Base-by-base conservation (phyloP, 345 rosid genomes). In the Rhodomyrtus tomentosa region DNA sequence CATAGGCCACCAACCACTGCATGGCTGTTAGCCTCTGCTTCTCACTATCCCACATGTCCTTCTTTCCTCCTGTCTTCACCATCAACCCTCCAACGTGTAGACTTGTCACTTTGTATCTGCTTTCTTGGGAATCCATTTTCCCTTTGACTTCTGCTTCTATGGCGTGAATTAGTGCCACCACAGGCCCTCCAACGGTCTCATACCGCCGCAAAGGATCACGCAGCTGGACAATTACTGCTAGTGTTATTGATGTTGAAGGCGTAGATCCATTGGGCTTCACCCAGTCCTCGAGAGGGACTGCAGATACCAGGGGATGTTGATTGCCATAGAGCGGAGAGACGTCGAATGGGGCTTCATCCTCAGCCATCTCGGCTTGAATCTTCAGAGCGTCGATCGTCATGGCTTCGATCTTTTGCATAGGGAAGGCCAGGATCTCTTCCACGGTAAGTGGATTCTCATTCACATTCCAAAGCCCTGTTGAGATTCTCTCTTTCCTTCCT, bases 191-290 rank as follows among this genome's bases (percentile, higher is more conserved):
- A 21, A 96, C 99, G 1, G 92, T 92, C 88, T 96, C 99, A 27
- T 93, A 95, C 89, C 94, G 91, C 89, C 99, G 90, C 5, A 91
- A n/a, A 8, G 99, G 99, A 83, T 96, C 99, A 14, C 95, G 91
- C 11, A 94, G 89, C 90, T 93, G 99, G 84, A 94, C 88, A 21
- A 91, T 83, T 49, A 92, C 93, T 12, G 91, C 89, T 40, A 96
- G 52, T 13, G 91, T 88, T 50, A 93, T 59, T n/a, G 89, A 54
- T 81, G 84, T 36, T 4, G 45, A 32, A 32, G 76, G 90, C 50
- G 80, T 84, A 6, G 84, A 29, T 85, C 86, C 83, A 83, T 86
- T 50, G 25, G 85, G 81, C 81, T 86, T 89, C 1, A 88, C 84
- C 98, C 98, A 96, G 68, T 94, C 94, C 52, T 95, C 98, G 6